Base-by-base conservation (phyloP, 2,329 filamentous ascomycete genomes). In the Fusarium udum region DNA sequence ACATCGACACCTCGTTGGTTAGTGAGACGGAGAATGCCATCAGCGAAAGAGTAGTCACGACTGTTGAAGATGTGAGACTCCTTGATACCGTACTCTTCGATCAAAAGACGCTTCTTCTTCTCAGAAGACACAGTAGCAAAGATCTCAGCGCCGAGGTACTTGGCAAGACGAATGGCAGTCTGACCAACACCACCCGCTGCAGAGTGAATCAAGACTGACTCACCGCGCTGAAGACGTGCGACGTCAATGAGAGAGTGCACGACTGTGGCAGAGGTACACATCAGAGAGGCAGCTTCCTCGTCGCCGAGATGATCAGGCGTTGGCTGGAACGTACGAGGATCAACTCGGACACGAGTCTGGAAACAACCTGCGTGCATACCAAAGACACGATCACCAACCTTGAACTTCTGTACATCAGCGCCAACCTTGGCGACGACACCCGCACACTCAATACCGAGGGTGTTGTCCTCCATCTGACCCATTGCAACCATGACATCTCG, bases 1-100 rank as follows among this genome's bases (percentile, higher is more conserved):
- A 83, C 61, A 28, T 84, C 79, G 6, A 84, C 79, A 6, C 83
- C 83, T 31, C 36, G 24, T 31, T 39, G 26, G 24, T 55, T 55
- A 2, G 52, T 55, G 16, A 55, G 52, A 14, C 52, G 52, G 8
- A 55, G 52, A 15, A 55, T 55, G 20, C 52, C 52, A 31, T 55
- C 26, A 2, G 52, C 52, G 4, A 55, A 55, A 1, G 52, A 42
- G 26, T 42, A 55, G 26, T 55, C 52, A 1, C 52, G 52, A 15
- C 52, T 55, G 22, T 55, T 55, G 1, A 55, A 55, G 36, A 55
- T 42, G 20, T 55, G 52, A 18, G 52, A 24, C 20, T 55, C 52
- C 26, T 28, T 28, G 20, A 55, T 42, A 1, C 52, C 36, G 12
- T 55, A 55, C 26, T 55, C 52, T 18, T 42, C 36, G 8, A 55